phyloP scores from a whole-genome alignment of 1,284 basidiomycete genomes.

The Tilletia caries region DNA sequence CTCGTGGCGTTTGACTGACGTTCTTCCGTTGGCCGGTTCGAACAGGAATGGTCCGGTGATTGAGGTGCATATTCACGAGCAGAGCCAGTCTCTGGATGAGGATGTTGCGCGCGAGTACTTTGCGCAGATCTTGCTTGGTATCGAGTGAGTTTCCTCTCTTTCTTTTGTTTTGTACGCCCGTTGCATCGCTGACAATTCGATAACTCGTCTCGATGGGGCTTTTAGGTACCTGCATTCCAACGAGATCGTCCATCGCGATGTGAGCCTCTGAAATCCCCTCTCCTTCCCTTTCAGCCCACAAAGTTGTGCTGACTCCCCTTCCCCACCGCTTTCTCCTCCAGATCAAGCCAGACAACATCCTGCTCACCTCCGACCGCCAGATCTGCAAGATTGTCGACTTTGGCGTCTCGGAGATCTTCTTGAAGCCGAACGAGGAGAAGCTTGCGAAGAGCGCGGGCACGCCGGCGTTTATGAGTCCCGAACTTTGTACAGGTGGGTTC shows the following conservation, averaged over 20 bases:
- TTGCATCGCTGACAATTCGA: background rate
- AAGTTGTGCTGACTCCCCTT: background rate
- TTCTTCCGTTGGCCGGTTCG: too few relatives aligned
- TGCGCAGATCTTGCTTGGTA: constrained; percentile 59
- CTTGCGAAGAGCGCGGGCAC: constrained; percentile 58
- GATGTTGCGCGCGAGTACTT: constrained; percentile 58
- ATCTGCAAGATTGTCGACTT: constrained; percentile 62
- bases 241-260: constrained; percentile 59
- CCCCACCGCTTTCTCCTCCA: constrained; percentile 16
- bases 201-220: constrained; percentile 6
- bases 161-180: too few relatives aligned
- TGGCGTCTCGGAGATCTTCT: constrained; percentile 62
- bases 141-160: constrained; percentile 53
- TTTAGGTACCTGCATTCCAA: constrained; percentile 60
- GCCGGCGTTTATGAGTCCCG: constrained; percentile 63
- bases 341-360: constrained; percentile 61
- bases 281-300: background rate
- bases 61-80: constrained; percentile 52
- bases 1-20: constrained; percentile 54
- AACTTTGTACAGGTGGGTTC: constrained; percentile 48
- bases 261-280: constrained; percentile 27
- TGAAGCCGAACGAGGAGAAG: constrained; percentile 55
- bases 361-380: constrained; percentile 57
- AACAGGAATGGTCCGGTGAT: constrained; percentile 59
- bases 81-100: constrained; percentile 44